phyloP scores from a whole-genome alignment of 129 eudicot genomes.

The Tanacetum coccineum region DNA sequence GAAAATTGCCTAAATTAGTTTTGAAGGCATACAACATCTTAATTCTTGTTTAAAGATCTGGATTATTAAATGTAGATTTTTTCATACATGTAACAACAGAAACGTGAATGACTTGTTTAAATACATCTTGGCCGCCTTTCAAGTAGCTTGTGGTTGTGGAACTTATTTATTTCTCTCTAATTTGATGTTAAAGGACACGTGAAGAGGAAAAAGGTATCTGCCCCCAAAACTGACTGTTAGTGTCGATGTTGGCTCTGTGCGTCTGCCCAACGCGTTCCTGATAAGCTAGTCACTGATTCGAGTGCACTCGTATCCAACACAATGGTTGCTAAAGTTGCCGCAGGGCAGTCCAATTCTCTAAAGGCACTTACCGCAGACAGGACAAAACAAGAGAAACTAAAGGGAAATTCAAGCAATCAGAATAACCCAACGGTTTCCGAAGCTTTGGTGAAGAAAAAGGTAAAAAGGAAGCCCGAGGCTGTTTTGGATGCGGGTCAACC shows the following conservation, averaged over 20 bases:
- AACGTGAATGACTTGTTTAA: no score
- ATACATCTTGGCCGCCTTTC: no score
- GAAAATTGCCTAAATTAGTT: no score
- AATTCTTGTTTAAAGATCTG: no score
- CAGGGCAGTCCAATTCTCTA: constrained; percentile 19
- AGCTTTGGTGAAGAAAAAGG: constrained; percentile 47
- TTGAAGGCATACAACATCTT: no score
- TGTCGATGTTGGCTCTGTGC: constrained; percentile 34
- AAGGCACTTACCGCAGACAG: constrained; percentile 28
- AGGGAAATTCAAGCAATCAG: constrained; percentile 37
- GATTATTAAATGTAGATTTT: no score
- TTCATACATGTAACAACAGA: no score
- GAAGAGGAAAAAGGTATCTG: constrained; percentile 52
- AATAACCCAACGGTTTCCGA: constrained; percentile 26
- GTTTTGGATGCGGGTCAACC: constrained; percentile 34
- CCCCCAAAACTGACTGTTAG: constrained; percentile 34
- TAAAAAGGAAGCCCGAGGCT: constrained; percentile 51
- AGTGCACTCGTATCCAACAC: constrained; percentile 26
- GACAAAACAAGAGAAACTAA: constrained; percentile 63
- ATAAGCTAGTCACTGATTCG: constrained; percentile 32
- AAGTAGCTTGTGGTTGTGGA: not conserved
- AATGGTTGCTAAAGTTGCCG: constrained; percentile 22
- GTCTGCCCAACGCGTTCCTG: constrained; percentile 32
- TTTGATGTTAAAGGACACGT: constrained; percentile 40
- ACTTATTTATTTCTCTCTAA: not conserved